Evolutionary conservation across 768 basidiomycete species (phyloP).

Genomic region (Obba rivulosa): DNA sequence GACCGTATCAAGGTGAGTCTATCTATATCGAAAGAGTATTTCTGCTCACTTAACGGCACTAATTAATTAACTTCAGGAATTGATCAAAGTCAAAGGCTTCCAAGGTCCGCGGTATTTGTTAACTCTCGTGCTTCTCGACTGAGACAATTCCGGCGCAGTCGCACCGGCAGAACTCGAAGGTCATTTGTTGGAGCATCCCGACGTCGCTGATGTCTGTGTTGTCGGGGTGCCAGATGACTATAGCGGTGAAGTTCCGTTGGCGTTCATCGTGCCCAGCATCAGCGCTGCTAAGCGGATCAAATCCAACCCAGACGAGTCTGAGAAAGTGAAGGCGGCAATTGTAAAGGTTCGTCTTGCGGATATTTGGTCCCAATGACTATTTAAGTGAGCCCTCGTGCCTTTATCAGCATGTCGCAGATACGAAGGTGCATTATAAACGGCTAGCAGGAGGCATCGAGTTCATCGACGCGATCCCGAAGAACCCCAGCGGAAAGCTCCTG

Average conservation of each 20-base stretch:
- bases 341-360: constrained; percentile 41
- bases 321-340: constrained; percentile 38
- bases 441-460: constrained; percentile 34
- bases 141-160: constrained; percentile 27
- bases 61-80: constrained; percentile 28
- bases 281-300: constrained; percentile 19
- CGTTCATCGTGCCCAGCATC: constrained; percentile 48
- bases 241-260: constrained; percentile 67
- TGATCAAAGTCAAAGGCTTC: constrained; percentile 66
- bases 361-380: neutral
- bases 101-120: constrained; percentile 28
- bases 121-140: neutral
- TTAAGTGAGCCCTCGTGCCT: neutral
- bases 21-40: neutral
- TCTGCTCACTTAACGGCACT: neutral
- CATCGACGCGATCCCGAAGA: constrained; percentile 29
- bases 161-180: constrained; percentile 72
- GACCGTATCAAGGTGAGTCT: constrained; percentile 17
- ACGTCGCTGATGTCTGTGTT: constrained; percentile 58
- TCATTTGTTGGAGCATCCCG: constrained; percentile 53
- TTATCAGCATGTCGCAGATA: constrained; percentile 20
- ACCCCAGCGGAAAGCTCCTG: constrained; percentile 26
- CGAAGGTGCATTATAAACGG: constrained; percentile 30
- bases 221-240: constrained; percentile 65
- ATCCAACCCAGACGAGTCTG: constrained; percentile 25